phyloP scores from a whole-genome alignment of 2,329 filamentous ascomycete genomes.

The Hymenoscyphus salicellus region DNA sequence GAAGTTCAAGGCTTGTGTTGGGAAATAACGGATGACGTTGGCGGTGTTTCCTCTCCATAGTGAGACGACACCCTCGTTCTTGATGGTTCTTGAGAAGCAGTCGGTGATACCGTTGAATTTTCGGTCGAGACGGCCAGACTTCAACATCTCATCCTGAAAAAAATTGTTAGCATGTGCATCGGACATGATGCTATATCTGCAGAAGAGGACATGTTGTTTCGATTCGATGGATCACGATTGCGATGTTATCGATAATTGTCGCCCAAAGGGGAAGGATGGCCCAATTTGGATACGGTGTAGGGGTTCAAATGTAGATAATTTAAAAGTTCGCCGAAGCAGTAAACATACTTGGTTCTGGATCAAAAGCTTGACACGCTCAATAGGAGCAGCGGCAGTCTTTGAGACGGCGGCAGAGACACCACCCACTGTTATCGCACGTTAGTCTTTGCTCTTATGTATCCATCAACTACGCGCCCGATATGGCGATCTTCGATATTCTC shows the following conservation, averaged over 20 bases:
- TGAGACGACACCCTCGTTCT: slow-evolving; percentile 88
- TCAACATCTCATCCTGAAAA: slow-evolving; percentile 97
- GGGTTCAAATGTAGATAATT: slow-evolving; percentile 1
- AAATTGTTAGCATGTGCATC: slow-evolving; percentile 21
- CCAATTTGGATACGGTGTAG: slow-evolving; percentile 21
- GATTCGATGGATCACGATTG: background rate
- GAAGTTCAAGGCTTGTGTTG: slow-evolving; percentile 99
- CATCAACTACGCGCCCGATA: slow-evolving; percentile 7
- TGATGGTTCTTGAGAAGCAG: slow-evolving; percentile 91
- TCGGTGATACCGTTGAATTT: slow-evolving; percentile 92
- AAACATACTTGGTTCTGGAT: slow-evolving; percentile 98
- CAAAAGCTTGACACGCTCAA: slow-evolving; percentile 99
- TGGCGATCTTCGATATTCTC: slow-evolving; percentile 14
- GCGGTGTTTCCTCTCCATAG: slow-evolving; percentile 99
- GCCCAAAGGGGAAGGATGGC: slow-evolving; percentile 17
- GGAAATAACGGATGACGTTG: slow-evolving; percentile 99
- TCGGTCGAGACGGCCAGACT: slow-evolving; percentile 95
- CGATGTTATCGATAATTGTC: background rate
- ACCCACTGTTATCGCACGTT: slow-evolving; percentile 69
- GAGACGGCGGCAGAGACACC: slow-evolving; percentile 99
- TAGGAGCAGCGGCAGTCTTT: slow-evolving; percentile 99
- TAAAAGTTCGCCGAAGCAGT: slow-evolving; percentile 1
- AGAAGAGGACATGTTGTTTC: background rate
- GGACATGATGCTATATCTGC: background rate
- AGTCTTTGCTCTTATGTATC: slow-evolving; percentile 19